Base-by-base conservation (phyloP, 306 rosid genomes). In the Dalbergia cochinchinensis region DNA sequence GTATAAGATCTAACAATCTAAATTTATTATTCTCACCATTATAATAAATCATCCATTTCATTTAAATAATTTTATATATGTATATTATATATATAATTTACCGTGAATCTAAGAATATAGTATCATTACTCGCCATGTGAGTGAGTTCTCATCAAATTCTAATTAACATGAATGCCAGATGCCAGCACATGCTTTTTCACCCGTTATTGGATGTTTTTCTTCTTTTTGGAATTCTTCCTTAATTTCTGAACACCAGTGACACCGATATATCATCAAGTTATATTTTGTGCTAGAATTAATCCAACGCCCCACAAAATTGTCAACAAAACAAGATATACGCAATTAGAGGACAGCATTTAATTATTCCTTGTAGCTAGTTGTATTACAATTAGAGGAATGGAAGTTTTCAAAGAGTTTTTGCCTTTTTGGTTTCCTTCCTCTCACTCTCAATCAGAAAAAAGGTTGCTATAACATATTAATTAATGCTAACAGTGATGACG, bases 391-490 rank as follows among this genome's bases (percentile, higher is more conserved):
- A 31, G 66, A 31, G 66, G 42, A 31, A 61, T 31, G 42, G 18
- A 61, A 61, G 66, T 13, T 33, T 3, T 61, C 18, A 61, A 5
- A 63, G 47, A 26, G 5, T 44, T 19, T 18, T n/a, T n/a, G n/a
- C n/a, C n/a, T n/a, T n/a, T n/a, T 22, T 10, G 42, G 20, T 31
- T 31, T 68, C 33, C 10, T 33, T 70, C n/a, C 42, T 42, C 15
- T 48, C 4, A 50, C 14, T 22, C 13, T 44, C 4, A 5, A 53
- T 4, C 11, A 71, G 64, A 34, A n/a, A n/a, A 33, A 4, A 34
- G 37, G 50, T 53, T 53, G 64, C 34, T n/a, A 10, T 57, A 8
- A 39, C 74, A 39, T 37, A 72, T 72, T 73, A 19, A 73, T 19
- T 18, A 58, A 41, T 26, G 31, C 2, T 54, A 58, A 58, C 22